A percentile compares a stretch with the other conserved stretches of the same genome.
Evolutionary conservation across 176 grass and related monocot genomes (phyloP).

Genomic region (Aegilops sharonensis): DNA sequence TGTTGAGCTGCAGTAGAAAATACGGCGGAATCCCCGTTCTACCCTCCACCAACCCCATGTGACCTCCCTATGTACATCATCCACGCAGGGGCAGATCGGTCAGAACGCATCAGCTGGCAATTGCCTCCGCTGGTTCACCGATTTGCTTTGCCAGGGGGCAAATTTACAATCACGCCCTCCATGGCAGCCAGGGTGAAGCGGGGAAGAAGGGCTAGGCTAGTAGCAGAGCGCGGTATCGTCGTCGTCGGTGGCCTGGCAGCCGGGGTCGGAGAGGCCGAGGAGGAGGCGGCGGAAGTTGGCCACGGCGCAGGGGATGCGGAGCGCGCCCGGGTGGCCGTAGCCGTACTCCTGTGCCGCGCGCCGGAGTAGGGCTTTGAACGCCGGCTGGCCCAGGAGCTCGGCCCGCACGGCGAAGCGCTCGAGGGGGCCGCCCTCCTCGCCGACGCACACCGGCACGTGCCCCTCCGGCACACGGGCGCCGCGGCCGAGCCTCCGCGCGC

Average conservation of each 20-base stretch:
- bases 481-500: constrained; percentile 7
- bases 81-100: constrained; percentile 15
- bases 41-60: not conserved
- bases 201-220: not conserved
- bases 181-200: not conserved
- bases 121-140: constrained; percentile 2
- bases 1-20: not conserved
- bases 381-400: constrained; percentile 60
- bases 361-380: constrained; percentile 70
- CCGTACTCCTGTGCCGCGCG: constrained; percentile 92
- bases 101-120: not conserved
- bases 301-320: constrained; percentile 86
- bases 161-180: constrained; percentile 23
- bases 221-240: not conserved
- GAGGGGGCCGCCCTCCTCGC: constrained; percentile 61
- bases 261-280: constrained; percentile 28
- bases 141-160: not conserved
- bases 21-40: constrained; percentile 15
- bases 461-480: constrained; percentile 45
- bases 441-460: constrained; percentile 84
- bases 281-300: constrained; percentile 60
- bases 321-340: constrained; percentile 73
- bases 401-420: constrained; percentile 82
- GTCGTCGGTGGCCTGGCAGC: not conserved
- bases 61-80: constrained; percentile 29